A percentile compares a stretch with the other conserved stretches of the same genome.
phyloP scores from a whole-genome alignment of 2,329 filamentous ascomycete species.

The Fusarium sp. region DNA sequence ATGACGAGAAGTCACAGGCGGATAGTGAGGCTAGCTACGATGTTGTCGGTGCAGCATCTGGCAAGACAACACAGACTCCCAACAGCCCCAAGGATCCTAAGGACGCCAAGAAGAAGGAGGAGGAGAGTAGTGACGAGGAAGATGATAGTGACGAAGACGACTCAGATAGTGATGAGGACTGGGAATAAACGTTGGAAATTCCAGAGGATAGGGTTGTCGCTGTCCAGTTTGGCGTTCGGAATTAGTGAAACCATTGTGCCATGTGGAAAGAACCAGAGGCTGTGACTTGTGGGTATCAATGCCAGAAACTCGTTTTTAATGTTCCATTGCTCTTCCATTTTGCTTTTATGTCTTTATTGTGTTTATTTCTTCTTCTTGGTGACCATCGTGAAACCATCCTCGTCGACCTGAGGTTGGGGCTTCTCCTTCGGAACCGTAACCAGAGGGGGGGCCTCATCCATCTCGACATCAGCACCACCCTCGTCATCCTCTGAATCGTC shows the following conservation, averaged over 20 bases:
- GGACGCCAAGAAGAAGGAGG: slow-evolving; percentile 12
- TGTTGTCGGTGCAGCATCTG: slow-evolving; percentile 81
- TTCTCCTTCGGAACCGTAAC: slow-evolving; percentile 68
- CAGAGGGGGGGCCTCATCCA: slow-evolving; percentile 73
- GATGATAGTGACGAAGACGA: slow-evolving; percentile 14
- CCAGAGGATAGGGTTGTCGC: slow-evolving; percentile 27
- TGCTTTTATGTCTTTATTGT: slow-evolving; percentile 32
- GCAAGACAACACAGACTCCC: slow-evolving; percentile 79
- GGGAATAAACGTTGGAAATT: slow-evolving; percentile 64
- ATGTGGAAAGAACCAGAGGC: slow-evolving; percentile 22
- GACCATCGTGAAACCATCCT: slow-evolving; percentile 83
- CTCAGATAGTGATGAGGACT: slow-evolving; percentile 69
- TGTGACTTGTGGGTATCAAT: slow-evolving; percentile 41
- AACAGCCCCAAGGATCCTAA: slow-evolving; percentile 70
- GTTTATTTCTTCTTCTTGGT: slow-evolving; percentile 65
- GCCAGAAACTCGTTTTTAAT: slow-evolving; percentile 32
- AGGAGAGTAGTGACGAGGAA: slow-evolving; percentile 13
- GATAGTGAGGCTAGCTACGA: slow-evolving; percentile 98
- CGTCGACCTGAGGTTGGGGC: slow-evolving; percentile 75
- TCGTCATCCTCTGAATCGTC: slow-evolving; percentile 64
- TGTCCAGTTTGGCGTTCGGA: slow-evolving; percentile 46
- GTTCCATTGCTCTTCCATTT: slow-evolving; percentile 1
- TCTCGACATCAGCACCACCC: slow-evolving; percentile 66
- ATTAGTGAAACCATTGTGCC: slow-evolving; percentile 35
- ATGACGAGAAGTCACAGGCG: slow-evolving; percentile 88